phyloP scores from a whole-genome alignment of 306 rosid genomes.

The Clitoria ternatea region DNA sequence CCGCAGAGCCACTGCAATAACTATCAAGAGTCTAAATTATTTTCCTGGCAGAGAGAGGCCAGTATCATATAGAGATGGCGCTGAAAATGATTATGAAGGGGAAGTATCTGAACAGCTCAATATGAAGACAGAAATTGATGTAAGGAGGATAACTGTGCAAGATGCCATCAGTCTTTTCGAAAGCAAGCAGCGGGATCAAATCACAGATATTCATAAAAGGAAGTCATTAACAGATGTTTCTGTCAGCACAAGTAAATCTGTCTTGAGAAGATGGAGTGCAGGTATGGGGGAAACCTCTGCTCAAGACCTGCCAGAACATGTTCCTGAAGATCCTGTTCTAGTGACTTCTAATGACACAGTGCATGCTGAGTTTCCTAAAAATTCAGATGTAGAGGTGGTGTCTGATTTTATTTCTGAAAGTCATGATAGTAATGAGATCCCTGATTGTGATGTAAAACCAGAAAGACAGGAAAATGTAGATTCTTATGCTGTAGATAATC shows the following conservation, averaged over 20 bases:
- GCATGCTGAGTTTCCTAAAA: conserved; percentile 29
- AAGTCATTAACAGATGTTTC: conserved; percentile 61
- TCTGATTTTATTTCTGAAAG: conserved; percentile 39
- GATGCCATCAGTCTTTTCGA: conserved; percentile 91
- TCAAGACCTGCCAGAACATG: conserved; percentile 48
- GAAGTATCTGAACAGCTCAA: conserved; percentile 51
- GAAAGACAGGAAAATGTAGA: conserved; percentile 42
- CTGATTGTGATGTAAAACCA: conserved; percentile 33
- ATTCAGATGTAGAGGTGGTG: conserved; percentile 34
- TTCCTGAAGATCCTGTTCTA: conserved; percentile 43
- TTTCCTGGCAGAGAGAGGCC: conserved; percentile 62
- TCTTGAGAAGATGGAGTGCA: conserved; percentile 96
- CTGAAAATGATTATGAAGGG: conserved; percentile 54
- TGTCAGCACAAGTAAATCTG: conserved; percentile 65
- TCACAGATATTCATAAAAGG: conserved; percentile 54
- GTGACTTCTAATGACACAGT: conserved; percentile 36
- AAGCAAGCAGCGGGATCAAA: conserved; percentile 76
- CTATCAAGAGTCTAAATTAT: conserved; percentile 80
- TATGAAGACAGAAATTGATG: conserved; percentile 69
- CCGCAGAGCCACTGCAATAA: conserved; percentile 79
- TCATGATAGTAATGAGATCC: conserved; percentile 35
- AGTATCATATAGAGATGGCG: conserved; percentile 43
- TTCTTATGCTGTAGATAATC: conserved; percentile 39
- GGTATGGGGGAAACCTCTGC: conserved; percentile 69
- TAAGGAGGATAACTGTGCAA: conserved; percentile 84